These are phyloP conservation scores for Fonsecaea pugnacius DNA, from an alignment of 2,329 filamentous ascomycete genomes.

Conservation along the genomic window DNA sequence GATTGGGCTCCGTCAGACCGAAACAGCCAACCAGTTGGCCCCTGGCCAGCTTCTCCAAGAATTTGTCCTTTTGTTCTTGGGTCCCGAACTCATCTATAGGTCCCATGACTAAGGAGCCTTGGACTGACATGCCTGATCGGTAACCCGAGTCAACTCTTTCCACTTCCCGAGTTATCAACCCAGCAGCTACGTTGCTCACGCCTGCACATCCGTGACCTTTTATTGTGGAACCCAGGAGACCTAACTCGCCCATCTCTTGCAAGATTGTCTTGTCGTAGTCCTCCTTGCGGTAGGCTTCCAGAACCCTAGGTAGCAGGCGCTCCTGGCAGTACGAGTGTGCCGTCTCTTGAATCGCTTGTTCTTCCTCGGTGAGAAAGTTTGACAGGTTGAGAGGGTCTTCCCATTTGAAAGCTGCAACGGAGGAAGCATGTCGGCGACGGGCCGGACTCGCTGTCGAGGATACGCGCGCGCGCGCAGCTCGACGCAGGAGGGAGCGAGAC, in stretches of 20 bases:
- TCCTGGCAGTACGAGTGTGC: slow-evolving; percentile 95
- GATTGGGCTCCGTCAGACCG: slow-evolving; percentile 88
- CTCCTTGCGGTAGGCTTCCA: slow-evolving; percentile 86
- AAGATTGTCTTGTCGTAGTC: slow-evolving; percentile 84
- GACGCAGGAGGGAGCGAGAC: slow-evolving; percentile 28
- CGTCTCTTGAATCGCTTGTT: slow-evolving; percentile 85
- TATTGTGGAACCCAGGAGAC: slow-evolving; percentile 84
- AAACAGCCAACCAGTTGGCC: slow-evolving; percentile 84
- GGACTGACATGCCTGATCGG: slow-evolving; percentile 89
- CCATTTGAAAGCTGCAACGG: slow-evolving; percentile 73
- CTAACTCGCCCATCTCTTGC: slow-evolving; percentile 88
- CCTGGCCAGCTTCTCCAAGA: slow-evolving; percentile 78
- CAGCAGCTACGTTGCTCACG: slow-evolving; percentile 83
- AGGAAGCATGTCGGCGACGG: slow-evolving; percentile 33
- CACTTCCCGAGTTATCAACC: slow-evolving; percentile 85
- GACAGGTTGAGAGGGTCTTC: slow-evolving; percentile 79
- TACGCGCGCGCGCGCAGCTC: slow-evolving; percentile 27
- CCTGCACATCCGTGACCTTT: slow-evolving; percentile 87
- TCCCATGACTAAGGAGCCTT: slow-evolving; percentile 91
- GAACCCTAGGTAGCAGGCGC: slow-evolving; percentile 77
- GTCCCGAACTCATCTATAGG: slow-evolving; percentile 86
- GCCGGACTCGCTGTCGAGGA: slow-evolving; percentile 4
- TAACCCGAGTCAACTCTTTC: slow-evolving; percentile 92
- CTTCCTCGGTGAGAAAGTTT: slow-evolving; percentile 83
- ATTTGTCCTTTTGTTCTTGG: slow-evolving; percentile 84